A percentile compares a stretch with the other conserved stretches of the same genome.
Evolutionary conservation across 768 basidiomycete species (phyloP).

Genomic region (Lactifluus hygrophoroides): DNA sequence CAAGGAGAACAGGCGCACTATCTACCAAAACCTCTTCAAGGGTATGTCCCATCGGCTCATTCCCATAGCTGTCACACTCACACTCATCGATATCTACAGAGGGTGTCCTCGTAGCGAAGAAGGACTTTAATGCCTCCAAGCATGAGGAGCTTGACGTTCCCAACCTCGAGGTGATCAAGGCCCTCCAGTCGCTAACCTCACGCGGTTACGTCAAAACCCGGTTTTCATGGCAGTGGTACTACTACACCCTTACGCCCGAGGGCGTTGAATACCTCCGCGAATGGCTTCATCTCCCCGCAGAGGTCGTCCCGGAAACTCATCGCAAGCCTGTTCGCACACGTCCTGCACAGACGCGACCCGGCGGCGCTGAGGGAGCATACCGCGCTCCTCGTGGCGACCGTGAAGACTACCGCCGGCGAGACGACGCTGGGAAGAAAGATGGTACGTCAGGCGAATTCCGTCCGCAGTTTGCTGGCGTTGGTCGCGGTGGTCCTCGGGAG

Average conservation of each 20-base stretch:
- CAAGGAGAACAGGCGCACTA: slow-evolving; percentile 88
- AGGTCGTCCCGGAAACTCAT: slow-evolving; percentile 96
- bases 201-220: too few species aligned
- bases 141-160: too few species aligned
- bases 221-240: too few species aligned
- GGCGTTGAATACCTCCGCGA: too few species aligned
- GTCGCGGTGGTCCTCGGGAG: slow-evolving; percentile 77
- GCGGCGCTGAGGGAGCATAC: slow-evolving; percentile 71
- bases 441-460: slow-evolving; percentile 84
- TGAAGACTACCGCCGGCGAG: slow-evolving; percentile 59
- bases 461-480: slow-evolving; percentile 84
- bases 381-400: slow-evolving; percentile 83
- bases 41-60: too few species aligned
- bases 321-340: slow-evolving; percentile 90
- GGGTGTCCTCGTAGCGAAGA: slow-evolving; percentile 98
- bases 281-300: too few species aligned
- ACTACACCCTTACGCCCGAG: too few species aligned
- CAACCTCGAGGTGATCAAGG: too few species aligned
- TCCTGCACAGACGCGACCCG: slow-evolving; percentile 61
- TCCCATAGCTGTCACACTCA: too few species aligned
- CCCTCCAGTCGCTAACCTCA: too few species aligned
- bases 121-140: too few species aligned
- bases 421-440: slow-evolving; percentile 68
- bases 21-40: slow-evolving; percentile 99
- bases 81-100: slow-evolving; percentile 40